phyloP scores from a whole-genome alignment of 2,329 filamentous ascomycete species.

The Neofusicoccum parvum region DNA sequence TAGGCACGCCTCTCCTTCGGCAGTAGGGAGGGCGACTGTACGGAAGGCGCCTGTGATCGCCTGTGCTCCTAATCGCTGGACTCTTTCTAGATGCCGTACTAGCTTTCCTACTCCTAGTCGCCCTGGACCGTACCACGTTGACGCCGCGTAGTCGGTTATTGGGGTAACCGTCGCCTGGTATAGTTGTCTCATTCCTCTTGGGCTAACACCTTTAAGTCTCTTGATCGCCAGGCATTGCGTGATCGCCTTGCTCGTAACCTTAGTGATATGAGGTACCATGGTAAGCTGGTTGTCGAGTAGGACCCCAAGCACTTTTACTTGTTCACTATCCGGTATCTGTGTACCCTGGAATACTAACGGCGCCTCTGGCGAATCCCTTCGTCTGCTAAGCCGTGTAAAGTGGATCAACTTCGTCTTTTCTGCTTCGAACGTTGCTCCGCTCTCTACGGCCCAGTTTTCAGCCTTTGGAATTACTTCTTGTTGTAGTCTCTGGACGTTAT shows the following conservation, averaged over 20 bases:
- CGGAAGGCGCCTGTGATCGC: not conserved
- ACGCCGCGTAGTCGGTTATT: slow-evolving; percentile 1
- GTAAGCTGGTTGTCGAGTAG: no score
- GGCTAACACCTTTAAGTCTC: slow-evolving; percentile 3
- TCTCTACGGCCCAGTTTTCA: no score
- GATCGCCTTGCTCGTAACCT: not conserved
- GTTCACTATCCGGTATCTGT: no score
- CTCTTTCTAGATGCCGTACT: slow-evolving; percentile 1
- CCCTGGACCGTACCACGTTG: not conserved
- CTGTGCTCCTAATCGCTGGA: not conserved
- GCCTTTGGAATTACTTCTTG: no score
- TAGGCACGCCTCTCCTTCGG: slow-evolving; percentile 8
- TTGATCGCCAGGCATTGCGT: slow-evolving; percentile 1
- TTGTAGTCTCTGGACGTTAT: no score
- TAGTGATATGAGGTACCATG: not conserved
- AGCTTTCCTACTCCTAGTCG: not conserved
- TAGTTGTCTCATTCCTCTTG: slow-evolving; percentile 7
- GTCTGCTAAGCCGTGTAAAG: no score
- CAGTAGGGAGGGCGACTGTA: not conserved
- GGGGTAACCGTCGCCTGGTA: not conserved
- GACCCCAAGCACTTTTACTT: no score
- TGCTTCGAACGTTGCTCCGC: no score
- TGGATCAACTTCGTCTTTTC: no score
- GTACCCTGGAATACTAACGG: no score
- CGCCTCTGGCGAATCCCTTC: no score